Base-by-base conservation (phyloP, 2,329 filamentous ascomycete genomes). In the Diplodia scrobiculata region DNA sequence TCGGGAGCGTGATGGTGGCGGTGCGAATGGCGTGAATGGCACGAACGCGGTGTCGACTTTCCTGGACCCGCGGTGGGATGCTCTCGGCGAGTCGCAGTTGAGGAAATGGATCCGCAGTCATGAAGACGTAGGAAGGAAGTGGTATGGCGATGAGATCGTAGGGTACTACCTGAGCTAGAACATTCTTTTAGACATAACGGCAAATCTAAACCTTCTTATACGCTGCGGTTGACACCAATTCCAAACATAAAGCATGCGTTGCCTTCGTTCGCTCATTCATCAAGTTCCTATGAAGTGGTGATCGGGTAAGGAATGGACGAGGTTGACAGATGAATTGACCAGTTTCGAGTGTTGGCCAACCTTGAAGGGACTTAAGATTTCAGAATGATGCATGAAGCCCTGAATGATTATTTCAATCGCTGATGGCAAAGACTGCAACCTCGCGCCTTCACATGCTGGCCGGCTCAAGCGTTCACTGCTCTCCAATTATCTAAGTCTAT, bases 71-170 rank as follows among this genome's bases (percentile, higher is more conserved):
- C 67, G 74, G 34, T 76, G 73, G 73, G 74, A 75, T 60, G 72
- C 69, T 25, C 71, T 79, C n/a, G 77, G 77, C 0, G 75, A 79
- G 63, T 75, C 73, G 41, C 78, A 79, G 67, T 66, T 78, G 55
- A 66, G 74, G 38, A 71, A 76, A 69, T 72, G 77, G 72, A 76
- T 77, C 17, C 67, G 75, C 50, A 76, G 74, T 54, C 74, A 77
- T 68, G 58, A 68, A 65, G 71, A 77, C 45, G 77, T 78, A 0
- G 76, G 71, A 2, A 67, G 71, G 47, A 78, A 73, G 68, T 79
- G 75, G 71, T 79, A 79, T 70, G 74, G 72, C 4, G 67, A 72
- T 45, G 69, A 60, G 6, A 54, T 62, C 6, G 64, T 53, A 17
- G 19, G 25, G 19, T 66, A 60, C 14, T 66, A 66, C 32, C 14